phyloP scores from a whole-genome alignment of 352 stramenopile genomes.

The Phytophthora niederhauseri region DNA sequence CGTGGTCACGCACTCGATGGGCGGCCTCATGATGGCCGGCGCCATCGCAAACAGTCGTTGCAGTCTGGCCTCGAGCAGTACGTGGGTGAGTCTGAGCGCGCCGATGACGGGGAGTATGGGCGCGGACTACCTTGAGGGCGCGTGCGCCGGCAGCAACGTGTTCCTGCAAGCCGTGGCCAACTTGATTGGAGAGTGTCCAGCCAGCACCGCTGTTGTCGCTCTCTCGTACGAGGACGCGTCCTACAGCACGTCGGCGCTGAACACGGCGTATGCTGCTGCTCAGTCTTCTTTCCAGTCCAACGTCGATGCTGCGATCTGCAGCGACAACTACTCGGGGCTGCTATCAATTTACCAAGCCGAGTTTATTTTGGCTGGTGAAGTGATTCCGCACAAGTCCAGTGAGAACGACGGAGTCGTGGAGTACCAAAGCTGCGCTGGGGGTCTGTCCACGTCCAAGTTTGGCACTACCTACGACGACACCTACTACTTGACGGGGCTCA shows the following conservation, averaged over 20 bases:
- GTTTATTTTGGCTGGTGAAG: constrained; percentile 19
- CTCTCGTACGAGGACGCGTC: constrained; percentile 30
- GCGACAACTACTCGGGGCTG: constrained; percentile 37
- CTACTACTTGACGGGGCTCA: constrained; percentile 41
- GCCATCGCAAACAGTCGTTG: constrained; percentile 42
- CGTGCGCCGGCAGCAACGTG: constrained; percentile 28
- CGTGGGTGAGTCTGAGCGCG: constrained; percentile 38
- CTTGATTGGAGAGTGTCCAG: constrained; percentile 36
- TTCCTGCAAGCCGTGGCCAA: constrained; percentile 30
- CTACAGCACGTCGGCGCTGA: constrained; percentile 20
- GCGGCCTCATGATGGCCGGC: constrained; percentile 31
- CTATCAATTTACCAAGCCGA: constrained; percentile 23
- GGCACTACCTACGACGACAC: constrained; percentile 22
- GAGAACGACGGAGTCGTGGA: constrained; percentile 38
- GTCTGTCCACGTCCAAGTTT: constrained; percentile 33
- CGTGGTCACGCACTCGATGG: constrained; percentile 44
- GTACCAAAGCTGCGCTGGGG: constrained; percentile 41
- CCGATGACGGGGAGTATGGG: constrained; percentile 45
- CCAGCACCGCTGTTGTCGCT: constrained; percentile 15
- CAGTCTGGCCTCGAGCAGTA: constrained; percentile 27
- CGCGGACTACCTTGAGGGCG: constrained; percentile 35
- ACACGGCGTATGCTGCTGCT: constrained; percentile 24
- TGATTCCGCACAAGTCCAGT: constrained; percentile 35
- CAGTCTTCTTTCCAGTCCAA: constrained; percentile 28
- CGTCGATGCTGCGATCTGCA: constrained; percentile 37